Base-by-base conservation (phyloP, 805 yeast species). In the Saccharomycopsis sp. region DNA sequence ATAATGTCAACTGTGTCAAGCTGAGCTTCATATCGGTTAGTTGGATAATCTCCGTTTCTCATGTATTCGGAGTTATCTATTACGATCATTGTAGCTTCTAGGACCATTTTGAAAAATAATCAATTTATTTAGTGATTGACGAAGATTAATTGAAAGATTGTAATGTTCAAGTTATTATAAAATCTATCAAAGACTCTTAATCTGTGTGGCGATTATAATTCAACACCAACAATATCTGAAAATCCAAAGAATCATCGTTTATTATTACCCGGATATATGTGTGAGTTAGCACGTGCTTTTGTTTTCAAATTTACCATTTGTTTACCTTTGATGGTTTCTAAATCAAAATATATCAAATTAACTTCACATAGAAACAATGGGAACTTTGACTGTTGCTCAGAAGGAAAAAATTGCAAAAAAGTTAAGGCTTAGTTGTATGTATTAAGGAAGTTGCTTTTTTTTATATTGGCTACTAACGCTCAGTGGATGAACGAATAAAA, bases 21-120 rank as follows among this genome's bases (percentile, higher is more conserved):
- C 64, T 93, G 96, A 1, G 97, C 96, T 52, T 85, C 94, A 60
- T 80, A 89, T 57, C 98, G 74, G 13, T 89, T 81, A 14, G 94
- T 79, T 29, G 85, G 74, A 58, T 81, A 93, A 63, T 93, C 98
- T 26, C 97, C 98, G 61, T 93, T 93, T 58, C 98, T 75, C 77
- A 89, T 85, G 64, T 74, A 90, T 67, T 93, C 98, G 42, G 96
- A 87, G 71, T 88, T 90, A 70, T 93, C 99, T 59, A 93, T 75
- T 58, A 88, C 86, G 51, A 93, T 76, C 84, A 93, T 89, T 13
- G 96, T 85, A 52, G 97, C 97, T 67, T 93, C 98, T 57, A 89
- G 75, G 52, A 83, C 96, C 97, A 88, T 88, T 44, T 59, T 71
- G 53, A 51, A 38, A 33, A 16, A 41, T 40, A 20, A 27, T 29